Conservation (phyloP, 768 basidiomycete genomes). For the Termitomyces sp. region DNA sequence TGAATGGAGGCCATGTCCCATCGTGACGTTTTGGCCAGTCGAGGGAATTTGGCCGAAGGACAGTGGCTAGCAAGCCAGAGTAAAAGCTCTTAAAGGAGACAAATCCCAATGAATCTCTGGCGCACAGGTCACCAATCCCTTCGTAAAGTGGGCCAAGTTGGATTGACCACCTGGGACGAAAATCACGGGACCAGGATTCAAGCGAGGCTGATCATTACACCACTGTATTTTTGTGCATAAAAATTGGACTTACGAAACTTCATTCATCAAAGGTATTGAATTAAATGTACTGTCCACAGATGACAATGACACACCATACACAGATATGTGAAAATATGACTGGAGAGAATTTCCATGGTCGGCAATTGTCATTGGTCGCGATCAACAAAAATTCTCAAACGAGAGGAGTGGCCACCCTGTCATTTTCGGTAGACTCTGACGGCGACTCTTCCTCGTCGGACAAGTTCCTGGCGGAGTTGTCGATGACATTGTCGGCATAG, state of each 20-base stretch:
- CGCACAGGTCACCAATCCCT: no score
- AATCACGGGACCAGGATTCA: no score
- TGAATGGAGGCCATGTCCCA: background rate
- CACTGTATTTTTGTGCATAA: no score
- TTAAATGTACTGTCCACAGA: no score
- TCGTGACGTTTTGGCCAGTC: background rate
- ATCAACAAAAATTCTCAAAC: background rate
- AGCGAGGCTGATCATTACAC: background rate
- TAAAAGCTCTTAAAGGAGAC: background rate
- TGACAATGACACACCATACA: no score
- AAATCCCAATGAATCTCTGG: no score
- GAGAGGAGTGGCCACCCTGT: background rate
- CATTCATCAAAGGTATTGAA: background rate
- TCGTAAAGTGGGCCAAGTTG: no score
- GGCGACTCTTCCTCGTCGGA: background rate
- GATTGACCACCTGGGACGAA: background rate
- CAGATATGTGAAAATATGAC: no score
- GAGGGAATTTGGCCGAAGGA: background rate
- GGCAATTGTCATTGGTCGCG: no score
- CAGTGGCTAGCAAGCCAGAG: background rate
- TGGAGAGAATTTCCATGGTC: background rate
- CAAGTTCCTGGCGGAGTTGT: constrained; percentile 81
- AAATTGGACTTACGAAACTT: no score
- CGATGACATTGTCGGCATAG: constrained; percentile 85
- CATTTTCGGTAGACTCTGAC: background rate